These are phyloP conservation scores for Sclerotinia trifoliorum DNA, from an alignment of 2,329 filamentous ascomycete species.

Conservation along the genomic window DNA sequence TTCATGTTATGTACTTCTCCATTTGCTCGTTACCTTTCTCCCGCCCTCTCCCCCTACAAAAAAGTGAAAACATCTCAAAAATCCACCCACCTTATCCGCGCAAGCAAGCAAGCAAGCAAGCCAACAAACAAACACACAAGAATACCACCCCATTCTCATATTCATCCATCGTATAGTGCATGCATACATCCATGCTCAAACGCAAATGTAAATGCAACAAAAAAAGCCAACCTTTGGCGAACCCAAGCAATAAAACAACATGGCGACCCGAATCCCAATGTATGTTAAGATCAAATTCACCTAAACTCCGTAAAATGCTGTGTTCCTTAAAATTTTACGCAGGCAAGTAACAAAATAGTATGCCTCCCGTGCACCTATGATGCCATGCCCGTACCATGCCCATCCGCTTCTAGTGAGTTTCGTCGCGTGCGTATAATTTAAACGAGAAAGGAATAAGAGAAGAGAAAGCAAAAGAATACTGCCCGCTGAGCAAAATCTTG, in stretches of 20 bases:
- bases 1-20: neutral
- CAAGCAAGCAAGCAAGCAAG: neutral
- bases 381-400: neutral
- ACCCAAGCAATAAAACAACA: neutral
- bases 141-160: neutral
- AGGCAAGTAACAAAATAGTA: neutral
- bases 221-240: neutral
- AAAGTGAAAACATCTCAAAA: neutral
- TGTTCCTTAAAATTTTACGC: neutral
- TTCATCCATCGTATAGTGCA: neutral
- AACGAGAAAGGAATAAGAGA: neutral
- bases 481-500: neutral
- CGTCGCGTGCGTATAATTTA: slow-evolving; percentile 13
- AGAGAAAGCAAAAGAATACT: no score
- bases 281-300: neutral
- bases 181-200: neutral
- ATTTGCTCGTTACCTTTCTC: no score
- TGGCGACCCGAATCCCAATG: slow-evolving; percentile 1
- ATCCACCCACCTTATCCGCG: neutral
- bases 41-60: neutral
- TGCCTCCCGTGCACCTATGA: slow-evolving; percentile 4
- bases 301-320: slow-evolving; percentile 3
- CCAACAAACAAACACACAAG: neutral
- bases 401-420: slow-evolving; percentile 4
- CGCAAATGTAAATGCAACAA: slow-evolving; percentile 5